Evolutionary conservation across 2,329 filamentous ascomycete species (phyloP).

Genomic region (Epichloe bromicola): DNA sequence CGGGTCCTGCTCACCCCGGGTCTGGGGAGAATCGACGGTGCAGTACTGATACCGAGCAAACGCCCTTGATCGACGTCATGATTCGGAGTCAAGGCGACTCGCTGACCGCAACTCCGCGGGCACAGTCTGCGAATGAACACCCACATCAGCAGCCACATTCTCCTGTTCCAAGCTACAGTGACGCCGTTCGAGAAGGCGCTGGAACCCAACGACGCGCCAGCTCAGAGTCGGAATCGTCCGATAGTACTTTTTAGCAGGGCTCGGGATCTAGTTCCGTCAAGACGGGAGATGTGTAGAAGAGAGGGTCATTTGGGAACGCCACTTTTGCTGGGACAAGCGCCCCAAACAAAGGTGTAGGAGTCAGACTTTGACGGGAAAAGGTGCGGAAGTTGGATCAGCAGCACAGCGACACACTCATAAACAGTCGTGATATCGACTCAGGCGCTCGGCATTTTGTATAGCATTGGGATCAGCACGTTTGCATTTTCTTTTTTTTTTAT

Average conservation of each 20-base stretch:
- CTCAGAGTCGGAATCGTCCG: slow-evolving; percentile 5
- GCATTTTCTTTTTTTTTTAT: not conserved
- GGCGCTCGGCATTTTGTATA: slow-evolving; percentile 14
- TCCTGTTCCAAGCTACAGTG: slow-evolving; percentile 73
- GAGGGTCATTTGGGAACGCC: too few species aligned
- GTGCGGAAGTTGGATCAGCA: not conserved
- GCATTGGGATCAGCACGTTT: slow-evolving; percentile 10
- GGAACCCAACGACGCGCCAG: slow-evolving; percentile 15
- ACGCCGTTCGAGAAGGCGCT: slow-evolving; percentile 48
- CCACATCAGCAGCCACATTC: slow-evolving; percentile 26
- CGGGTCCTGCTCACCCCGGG: slow-evolving; percentile 50
- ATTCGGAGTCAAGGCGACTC: slow-evolving; percentile 40
- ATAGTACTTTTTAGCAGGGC: not conserved
- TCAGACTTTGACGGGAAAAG: not conserved
- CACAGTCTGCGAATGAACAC: slow-evolving; percentile 4
- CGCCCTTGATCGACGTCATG: slow-evolving; percentile 37
- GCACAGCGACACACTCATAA: not conserved
- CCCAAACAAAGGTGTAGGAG: not conserved
- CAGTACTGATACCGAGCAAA: slow-evolving; percentile 46
- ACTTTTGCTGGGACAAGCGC: not conserved
- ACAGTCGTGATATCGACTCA: slow-evolving; percentile 1
- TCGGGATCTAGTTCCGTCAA: too few species aligned
- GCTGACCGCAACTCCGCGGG: slow-evolving; percentile 22
- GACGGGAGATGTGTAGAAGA: too few species aligned
- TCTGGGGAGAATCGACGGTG: slow-evolving; percentile 39